Evolutionary conservation across 2,329 filamentous ascomycete species (phyloP).

Genomic region (Salinomyces thailandicus): DNA sequence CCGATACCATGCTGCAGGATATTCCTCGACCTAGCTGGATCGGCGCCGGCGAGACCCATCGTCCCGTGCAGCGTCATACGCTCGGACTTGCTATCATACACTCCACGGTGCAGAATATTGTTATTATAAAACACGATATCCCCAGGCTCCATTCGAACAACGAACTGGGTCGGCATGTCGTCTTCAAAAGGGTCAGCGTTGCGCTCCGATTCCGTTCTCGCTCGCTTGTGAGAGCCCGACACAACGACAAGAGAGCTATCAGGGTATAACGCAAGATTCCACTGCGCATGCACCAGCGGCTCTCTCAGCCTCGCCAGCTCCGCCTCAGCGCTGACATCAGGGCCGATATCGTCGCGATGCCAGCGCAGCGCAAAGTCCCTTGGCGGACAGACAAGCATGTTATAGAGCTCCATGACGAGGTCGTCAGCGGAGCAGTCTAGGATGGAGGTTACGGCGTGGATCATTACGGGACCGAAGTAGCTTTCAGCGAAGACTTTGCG

Average conservation of each 20-base stretch:
- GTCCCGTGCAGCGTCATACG: conserved; percentile 63
- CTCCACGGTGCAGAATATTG: conserved; percentile 70
- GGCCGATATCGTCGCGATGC: conserved; percentile 75
- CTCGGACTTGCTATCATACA: conserved; percentile 50
- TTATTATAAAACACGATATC: conserved; percentile 85
- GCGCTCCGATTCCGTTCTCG: conserved; percentile 60
- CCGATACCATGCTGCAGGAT: conserved; percentile 66
- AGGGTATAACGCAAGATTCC: conserved; percentile 71
- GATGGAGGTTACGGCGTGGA: conserved; percentile 55
- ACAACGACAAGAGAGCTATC: conserved; percentile 66
- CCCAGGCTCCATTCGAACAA: conserved; percentile 58
- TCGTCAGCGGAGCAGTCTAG: conserved; percentile 46
- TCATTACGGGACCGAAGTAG: conserved; percentile 61
- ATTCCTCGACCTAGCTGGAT: conserved; percentile 52
- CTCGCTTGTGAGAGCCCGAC: conserved; percentile 62
- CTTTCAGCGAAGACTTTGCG: conserved; percentile 48
- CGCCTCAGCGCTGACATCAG: conserved; percentile 54
- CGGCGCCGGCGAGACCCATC: conserved; percentile 51
- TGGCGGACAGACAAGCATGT: conserved; percentile 68
- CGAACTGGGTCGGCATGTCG: conserved; percentile 51
- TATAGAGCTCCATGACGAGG: conserved; percentile 79
- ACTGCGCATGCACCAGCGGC: conserved; percentile 68
- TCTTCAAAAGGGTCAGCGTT: conserved; percentile 54
- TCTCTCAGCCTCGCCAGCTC: conserved; percentile 52
- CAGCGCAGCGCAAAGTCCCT: conserved; percentile 63